These are phyloP conservation scores for Suhomyces guaymorum DNA, from an alignment of 1,139 yeast genomes.

Conservation along the genomic window DNA sequence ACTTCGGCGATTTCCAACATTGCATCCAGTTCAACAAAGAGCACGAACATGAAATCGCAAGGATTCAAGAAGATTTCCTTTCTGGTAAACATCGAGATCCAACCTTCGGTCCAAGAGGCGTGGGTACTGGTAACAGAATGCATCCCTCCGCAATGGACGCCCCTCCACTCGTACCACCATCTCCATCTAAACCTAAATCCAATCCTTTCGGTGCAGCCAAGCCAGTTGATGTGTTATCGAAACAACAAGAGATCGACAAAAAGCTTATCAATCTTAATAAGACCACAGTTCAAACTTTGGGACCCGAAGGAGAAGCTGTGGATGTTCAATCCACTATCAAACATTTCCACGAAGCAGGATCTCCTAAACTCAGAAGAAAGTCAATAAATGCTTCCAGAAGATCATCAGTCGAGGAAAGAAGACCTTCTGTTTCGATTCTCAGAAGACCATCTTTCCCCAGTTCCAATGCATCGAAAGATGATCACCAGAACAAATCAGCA, in stretches of 20 bases:
- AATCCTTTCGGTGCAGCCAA: conserved; percentile 51
- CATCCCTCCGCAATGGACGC: conserved; percentile 6
- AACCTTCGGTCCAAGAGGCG: background rate
- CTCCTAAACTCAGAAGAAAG: conserved; percentile 18
- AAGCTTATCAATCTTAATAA: conserved; percentile 53
- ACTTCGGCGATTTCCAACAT: conserved; percentile 49
- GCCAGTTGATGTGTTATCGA: conserved; percentile 46
- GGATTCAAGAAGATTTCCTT: conserved; percentile 35
- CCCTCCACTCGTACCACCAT: conserved; percentile 12
- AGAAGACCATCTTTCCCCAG: conserved; percentile 10
- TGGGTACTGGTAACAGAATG: too few species aligned
- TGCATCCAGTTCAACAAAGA: conserved; percentile 45
- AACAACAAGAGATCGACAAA: conserved; percentile 44
- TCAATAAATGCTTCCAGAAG: conserved; percentile 15
- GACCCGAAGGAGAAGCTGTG: conserved; percentile 24
- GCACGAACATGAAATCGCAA: conserved; percentile 32
- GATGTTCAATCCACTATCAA: conserved; percentile 20
- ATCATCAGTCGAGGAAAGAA: conserved; percentile 19
- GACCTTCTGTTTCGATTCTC: conserved; percentile 22
- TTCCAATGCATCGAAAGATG: conserved; percentile 1
- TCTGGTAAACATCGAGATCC: conserved; percentile 24
- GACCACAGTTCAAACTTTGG: conserved; percentile 58
- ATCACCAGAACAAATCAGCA: background rate
- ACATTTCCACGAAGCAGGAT: conserved; percentile 17
- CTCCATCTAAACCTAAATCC: conserved; percentile 29